Evolutionary conservation across 768 basidiomycete genomes (phyloP).

Genomic region (Boletus coccyginus): DNA sequence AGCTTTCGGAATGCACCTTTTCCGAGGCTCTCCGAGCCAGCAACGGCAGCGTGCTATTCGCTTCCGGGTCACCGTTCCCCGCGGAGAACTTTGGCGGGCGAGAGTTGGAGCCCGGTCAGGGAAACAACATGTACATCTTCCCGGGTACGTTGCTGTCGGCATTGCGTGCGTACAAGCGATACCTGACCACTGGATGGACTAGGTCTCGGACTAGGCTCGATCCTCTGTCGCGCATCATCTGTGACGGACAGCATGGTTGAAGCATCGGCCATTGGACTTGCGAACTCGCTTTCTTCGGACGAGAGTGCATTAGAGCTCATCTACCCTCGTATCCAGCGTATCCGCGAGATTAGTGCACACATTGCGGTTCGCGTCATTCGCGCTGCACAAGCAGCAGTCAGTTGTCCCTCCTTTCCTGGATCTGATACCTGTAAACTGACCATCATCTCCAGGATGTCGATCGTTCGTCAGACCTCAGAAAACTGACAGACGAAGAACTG

Average conservation of each 20-base stretch:
- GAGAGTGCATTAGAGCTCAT: constrained; percentile 67
- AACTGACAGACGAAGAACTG: constrained; percentile 55
- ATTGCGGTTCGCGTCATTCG: constrained; percentile 78
- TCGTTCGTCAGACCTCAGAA: constrained; percentile 49
- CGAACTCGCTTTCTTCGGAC: constrained; percentile 65
- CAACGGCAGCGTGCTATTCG: constrained; percentile 76
- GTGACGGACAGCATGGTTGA: constrained; percentile 91
- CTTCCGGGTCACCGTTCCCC: constrained; percentile 85
- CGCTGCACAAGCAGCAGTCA: constrained; percentile 72
- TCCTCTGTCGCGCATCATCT: constrained; percentile 61
- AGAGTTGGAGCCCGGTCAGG: constrained; percentile 76
- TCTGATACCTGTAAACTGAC: constrained; percentile 15
- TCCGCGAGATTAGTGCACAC: constrained; percentile 78
- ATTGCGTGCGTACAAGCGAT: background rate
- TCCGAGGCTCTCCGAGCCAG: constrained; percentile 71
- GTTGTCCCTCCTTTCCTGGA: constrained; percentile 26
- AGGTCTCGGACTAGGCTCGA: constrained; percentile 64
- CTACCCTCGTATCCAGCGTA: constrained; percentile 81
- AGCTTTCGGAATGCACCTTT: constrained; percentile 80
- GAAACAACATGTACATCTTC: constrained; percentile 93
- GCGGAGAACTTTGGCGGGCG: constrained; percentile 53
- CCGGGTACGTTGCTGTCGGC: constrained; percentile 41
- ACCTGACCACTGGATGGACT: background rate
- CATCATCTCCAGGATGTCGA: constrained; percentile 49
- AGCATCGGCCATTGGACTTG: constrained; percentile 78